phyloP scores from a whole-genome alignment of 2,329 filamentous ascomycete species.

The Catunica adiposa region DNA sequence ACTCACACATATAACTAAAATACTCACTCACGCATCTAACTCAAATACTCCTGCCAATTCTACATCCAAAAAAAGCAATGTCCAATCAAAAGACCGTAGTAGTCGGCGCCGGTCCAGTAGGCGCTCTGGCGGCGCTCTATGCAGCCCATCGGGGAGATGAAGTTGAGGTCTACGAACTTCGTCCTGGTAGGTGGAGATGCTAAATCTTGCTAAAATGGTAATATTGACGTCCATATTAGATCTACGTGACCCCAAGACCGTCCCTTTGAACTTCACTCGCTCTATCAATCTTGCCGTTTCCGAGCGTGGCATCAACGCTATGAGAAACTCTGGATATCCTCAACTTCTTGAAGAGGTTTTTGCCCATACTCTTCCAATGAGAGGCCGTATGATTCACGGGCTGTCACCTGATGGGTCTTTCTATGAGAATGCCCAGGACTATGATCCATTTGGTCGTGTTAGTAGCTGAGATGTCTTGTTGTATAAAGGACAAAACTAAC shows the following conservation, averaged over 20 bases:
- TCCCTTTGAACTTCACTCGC: constrained; percentile 85
- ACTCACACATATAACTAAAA: background rate
- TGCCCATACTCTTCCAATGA: constrained; percentile 72
- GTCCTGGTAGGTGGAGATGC: constrained; percentile 50
- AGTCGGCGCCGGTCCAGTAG: constrained; percentile 85
- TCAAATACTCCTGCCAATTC: background rate
- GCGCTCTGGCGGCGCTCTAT: constrained; percentile 80
- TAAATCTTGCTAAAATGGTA: constrained; percentile 8
- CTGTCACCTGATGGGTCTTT: constrained; percentile 45
- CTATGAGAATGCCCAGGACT: constrained; percentile 67
- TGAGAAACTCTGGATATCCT: constrained; percentile 51
- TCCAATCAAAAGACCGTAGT: constrained; percentile 53
- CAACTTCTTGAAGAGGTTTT: constrained; percentile 60
- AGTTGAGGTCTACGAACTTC: constrained; percentile 87
- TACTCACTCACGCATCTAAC: background rate
- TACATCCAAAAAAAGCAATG: background rate
- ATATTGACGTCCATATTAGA: constrained; percentile 36
- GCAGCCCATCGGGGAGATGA: constrained; percentile 74
- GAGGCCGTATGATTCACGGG: constrained; percentile 91
- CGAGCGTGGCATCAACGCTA: constrained; percentile 80
- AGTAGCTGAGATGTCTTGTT: constrained; percentile 18
- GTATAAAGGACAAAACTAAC: background rate
- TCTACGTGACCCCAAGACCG: constrained; percentile 65
- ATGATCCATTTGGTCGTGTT: constrained; percentile 78
- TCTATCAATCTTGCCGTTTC: constrained; percentile 97